phyloP scores from a whole-genome alignment of 306 rosid genomes.

The Cucurbita moschata region DNA sequence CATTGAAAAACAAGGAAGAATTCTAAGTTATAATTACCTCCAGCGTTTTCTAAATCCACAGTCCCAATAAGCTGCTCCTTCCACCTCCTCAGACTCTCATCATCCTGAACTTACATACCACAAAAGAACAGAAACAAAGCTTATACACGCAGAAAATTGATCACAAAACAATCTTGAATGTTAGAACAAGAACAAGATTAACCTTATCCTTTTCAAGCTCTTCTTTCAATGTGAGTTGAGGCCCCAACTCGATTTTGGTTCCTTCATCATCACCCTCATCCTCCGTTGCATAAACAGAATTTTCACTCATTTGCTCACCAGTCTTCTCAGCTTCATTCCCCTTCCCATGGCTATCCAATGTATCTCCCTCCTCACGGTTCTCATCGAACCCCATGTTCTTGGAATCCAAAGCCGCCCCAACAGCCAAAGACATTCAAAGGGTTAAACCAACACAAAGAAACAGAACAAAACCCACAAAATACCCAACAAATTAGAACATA shows the following conservation, averaged over 20 bases:
- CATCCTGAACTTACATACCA: constrained; percentile 20
- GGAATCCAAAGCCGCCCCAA: constrained; percentile 16
- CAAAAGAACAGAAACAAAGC: background rate
- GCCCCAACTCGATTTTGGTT: constrained; percentile 26
- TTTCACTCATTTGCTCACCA: constrained; percentile 15
- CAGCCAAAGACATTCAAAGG: constrained; percentile 11
- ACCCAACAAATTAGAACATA: background rate
- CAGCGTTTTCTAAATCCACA: constrained; percentile 36
- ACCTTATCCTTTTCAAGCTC: constrained; percentile 45
- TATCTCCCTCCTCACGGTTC: constrained; percentile 10
- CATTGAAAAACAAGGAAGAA: background rate
- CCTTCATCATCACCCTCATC: constrained; percentile 37
- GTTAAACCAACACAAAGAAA: background rate
- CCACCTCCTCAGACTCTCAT: constrained; percentile 48
- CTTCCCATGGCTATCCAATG: constrained; percentile 3
- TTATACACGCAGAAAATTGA: background rate
- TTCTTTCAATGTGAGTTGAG: constrained; percentile 38
- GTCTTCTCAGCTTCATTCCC: constrained; percentile 12
- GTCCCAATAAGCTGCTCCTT: constrained; percentile 42
- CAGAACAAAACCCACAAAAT: background rate
- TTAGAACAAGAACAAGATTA: background rate
- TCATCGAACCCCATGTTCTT: constrained; percentile 27
- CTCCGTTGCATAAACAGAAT: constrained; percentile 17
- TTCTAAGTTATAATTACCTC: constrained; percentile 14
- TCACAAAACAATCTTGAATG: background rate